These are phyloP conservation scores for Cryphonectria naterciae DNA, from an alignment of 2,329 filamentous ascomycete species.

Conservation along the genomic window DNA sequence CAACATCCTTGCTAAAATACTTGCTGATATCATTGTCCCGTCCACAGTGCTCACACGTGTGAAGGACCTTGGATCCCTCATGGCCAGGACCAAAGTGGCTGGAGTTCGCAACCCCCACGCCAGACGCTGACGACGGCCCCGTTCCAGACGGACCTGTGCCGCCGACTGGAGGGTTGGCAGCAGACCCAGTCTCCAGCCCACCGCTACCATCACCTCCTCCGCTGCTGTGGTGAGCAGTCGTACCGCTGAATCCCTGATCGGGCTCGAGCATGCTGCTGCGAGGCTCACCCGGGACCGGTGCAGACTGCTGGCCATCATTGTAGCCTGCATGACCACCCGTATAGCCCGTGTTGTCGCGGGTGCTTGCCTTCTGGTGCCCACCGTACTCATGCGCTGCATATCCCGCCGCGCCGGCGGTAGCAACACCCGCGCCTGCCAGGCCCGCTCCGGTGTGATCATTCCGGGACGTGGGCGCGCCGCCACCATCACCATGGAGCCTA, in stretches of 20 bases:
- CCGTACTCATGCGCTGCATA: slow-evolving; percentile 27
- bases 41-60: slow-evolving; percentile 32
- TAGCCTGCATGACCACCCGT: slow-evolving; percentile 22
- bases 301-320: not conserved
- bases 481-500: slow-evolving; percentile 16
- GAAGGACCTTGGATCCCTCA: slow-evolving; percentile 31
- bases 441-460: slow-evolving; percentile 23
- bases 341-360: not conserved
- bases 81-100: slow-evolving; percentile 33
- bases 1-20: slow-evolving; percentile 33
- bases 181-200: not conserved
- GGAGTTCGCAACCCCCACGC: slow-evolving; percentile 1
- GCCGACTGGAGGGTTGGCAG: not conserved
- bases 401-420: slow-evolving; percentile 24
- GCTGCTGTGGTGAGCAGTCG: not conserved
- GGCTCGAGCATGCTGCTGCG: slow-evolving; percentile 28
- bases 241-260: not conserved
- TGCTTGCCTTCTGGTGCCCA: slow-evolving; percentile 18
- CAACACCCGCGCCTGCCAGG: slow-evolving; percentile 8
- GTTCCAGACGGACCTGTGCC: not conserved
- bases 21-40: slow-evolving; percentile 32
- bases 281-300: slow-evolving; percentile 13
- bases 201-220: too few species aligned
- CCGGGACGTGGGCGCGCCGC: slow-evolving; percentile 26
- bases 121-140: not conserved